Conservation (phyloP, 257 asterid species). For the Leptodermis oblonga region DNA sequence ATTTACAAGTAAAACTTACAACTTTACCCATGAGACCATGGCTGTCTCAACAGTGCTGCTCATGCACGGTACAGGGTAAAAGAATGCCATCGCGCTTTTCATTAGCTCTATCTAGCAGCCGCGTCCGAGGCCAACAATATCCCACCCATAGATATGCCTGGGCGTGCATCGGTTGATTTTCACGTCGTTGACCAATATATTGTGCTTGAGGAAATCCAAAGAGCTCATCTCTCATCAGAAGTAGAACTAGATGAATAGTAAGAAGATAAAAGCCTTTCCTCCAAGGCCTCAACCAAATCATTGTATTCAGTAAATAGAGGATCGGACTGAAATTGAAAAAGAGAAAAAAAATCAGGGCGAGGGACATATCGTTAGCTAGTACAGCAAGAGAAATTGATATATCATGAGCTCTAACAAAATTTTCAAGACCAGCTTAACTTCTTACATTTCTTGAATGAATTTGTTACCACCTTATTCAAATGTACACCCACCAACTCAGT, state of each 20-base stretch:
- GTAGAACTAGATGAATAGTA: conserved; percentile 33
- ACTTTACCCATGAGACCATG: neutral
- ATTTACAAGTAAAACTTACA: conserved; percentile 22
- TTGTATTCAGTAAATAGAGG: conserved; percentile 63
- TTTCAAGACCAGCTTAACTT: neutral
- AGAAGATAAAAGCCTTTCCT: conserved; percentile 54
- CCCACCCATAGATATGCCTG: too few relatives aligned
- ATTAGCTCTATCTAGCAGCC: neutral
- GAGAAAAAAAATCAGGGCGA: conserved; percentile 11
- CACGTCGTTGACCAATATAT: conserved; percentile 5
- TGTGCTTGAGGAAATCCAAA: conserved; percentile 21
- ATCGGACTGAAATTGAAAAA: conserved; percentile 47
- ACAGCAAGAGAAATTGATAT: neutral
- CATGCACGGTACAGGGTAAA: neutral
- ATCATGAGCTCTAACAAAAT: neutral
- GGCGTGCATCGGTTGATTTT: neutral
- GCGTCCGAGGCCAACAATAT: neutral
- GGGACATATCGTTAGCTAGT: conserved; percentile 1
- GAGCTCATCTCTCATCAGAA: conserved; percentile 44
- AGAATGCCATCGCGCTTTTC: neutral
- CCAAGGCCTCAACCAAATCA: conserved; percentile 87
- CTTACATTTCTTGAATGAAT: too few relatives aligned
- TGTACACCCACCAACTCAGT: neutral
- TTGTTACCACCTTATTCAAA: neutral
- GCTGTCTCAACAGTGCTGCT: neutral